Evolutionary conservation across 163 green algal genomes (phyloP), one percentile per base, ranked within the genome.

Genomic region (Chlorella variabilis): DNA sequence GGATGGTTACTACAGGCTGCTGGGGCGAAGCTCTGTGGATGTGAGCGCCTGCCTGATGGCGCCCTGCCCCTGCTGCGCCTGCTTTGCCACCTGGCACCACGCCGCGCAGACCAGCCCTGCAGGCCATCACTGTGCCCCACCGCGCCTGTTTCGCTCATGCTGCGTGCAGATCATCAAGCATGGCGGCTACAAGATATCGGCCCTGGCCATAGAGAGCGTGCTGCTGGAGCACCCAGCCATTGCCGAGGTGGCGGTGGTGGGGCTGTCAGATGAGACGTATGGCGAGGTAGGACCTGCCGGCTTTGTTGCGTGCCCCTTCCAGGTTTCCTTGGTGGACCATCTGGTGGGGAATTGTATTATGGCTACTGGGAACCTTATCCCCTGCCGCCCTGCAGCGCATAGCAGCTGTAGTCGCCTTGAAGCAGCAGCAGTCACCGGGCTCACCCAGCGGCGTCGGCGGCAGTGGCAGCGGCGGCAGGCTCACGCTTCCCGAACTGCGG

Each of bases 151-250:
- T 54, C 45, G 15, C 45, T 11, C 11, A 11, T 54, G 45, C 45
- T 23, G 15, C n/a, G n/a, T 54, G 45, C 45, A 54, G 25, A 96
- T 99, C 76, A 96, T 99, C 81, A 99, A 99, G 88, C 91, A 84
- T 42, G 90, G 93, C 15, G 97, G 97, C 23, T 98, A 95, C 89
- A 99, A 99, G 71, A 85, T 97, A 7, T 94, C 87, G 36, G 94
- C 91, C 5, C 85, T 98, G 45, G 76, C 91, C 31, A 87, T 96
- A 13, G 95, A 98, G 78, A 90, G 84, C 33, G 84, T 77, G 0
- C 77, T 98, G 62, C 68, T 97, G 86, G 85, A 91, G 65, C 90
- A 97, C 78, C 82, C 87, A 0, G 78, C 20, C 25, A 75, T 98
- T 2, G 34, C 33, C 5, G 91, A 95, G 81, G 89, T 77, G 45